phyloP scores from a whole-genome alignment of 495 filamentous ascomycete species.

The Cairneyella variabilis region DNA sequence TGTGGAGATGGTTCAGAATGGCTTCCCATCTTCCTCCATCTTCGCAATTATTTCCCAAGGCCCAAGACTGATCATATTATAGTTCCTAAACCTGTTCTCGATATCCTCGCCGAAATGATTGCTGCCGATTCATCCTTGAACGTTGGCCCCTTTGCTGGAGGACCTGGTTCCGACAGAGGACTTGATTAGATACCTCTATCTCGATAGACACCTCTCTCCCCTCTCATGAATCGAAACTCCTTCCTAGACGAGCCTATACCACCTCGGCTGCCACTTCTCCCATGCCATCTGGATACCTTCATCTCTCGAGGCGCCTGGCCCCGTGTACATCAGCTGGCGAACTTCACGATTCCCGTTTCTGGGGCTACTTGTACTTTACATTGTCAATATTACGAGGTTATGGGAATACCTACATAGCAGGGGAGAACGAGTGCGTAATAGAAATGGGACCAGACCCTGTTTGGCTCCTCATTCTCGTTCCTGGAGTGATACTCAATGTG shows the following conservation, averaged over 20 bases:
- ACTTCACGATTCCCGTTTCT: slow-evolving; percentile 7
- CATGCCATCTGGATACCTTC: slow-evolving; percentile 16
- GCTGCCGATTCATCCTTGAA: slow-evolving; percentile 75
- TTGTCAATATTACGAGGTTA: slow-evolving; percentile 21
- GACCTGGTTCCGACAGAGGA: slow-evolving; percentile 24
- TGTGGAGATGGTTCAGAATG: too few species aligned
- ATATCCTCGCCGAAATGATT: slow-evolving; percentile 97
- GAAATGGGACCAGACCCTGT: too few species aligned
- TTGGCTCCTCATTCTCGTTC: too few species aligned
- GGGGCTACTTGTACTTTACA: slow-evolving; percentile 18
- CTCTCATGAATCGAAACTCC: background rate
- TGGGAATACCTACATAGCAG: slow-evolving; percentile 6
- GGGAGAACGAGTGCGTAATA: too few species aligned
- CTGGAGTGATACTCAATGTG: too few species aligned
- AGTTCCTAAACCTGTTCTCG: slow-evolving; percentile 69
- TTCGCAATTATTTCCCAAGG: too few species aligned
- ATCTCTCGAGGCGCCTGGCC: slow-evolving; percentile 1
- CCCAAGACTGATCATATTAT: slow-evolving; percentile 25
- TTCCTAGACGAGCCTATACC: background rate
- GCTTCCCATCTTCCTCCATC: too few species aligned
- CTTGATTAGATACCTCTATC: slow-evolving; percentile 18
- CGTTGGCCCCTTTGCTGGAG: slow-evolving; percentile 39
- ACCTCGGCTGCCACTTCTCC: background rate
- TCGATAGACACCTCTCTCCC: slow-evolving; percentile 12
- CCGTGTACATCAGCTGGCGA: slow-evolving; percentile 16